Percentiles rank a stretch among this genome's conserved stretches.
phyloP scores from a whole-genome alignment of 2,329 filamentous ascomycete species.

The Penicillium hesseltinei region DNA sequence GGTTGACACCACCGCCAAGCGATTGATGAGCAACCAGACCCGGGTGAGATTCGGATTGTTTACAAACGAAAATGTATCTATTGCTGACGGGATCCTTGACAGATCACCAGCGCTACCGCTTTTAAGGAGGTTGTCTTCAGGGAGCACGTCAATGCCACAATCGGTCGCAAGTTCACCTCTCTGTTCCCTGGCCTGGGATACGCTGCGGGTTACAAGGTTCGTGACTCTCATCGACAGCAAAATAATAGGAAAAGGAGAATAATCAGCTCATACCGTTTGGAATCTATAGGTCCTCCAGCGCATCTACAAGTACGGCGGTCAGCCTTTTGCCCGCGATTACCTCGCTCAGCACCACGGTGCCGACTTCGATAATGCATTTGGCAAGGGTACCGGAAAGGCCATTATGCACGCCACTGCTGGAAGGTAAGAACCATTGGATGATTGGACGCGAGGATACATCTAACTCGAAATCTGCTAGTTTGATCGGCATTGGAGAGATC shows the following conservation, averaged over 20 bases:
- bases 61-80: background rate
- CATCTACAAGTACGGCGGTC: constrained; percentile 98
- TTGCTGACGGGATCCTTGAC: constrained; percentile 14
- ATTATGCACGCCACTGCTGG: constrained; percentile 97
- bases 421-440: constrained; percentile 54
- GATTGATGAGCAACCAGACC: constrained; percentile 96
- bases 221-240: constrained; percentile 13
- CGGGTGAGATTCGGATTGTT: constrained; percentile 51
- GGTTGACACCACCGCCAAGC: constrained; percentile 98
- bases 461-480: constrained; percentile 47
- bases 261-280: constrained; percentile 8
- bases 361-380: constrained; percentile 84
- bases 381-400: constrained; percentile 95
- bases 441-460: background rate
- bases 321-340: constrained; percentile 92
- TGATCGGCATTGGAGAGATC: constrained; percentile 97
- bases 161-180: constrained; percentile 80
- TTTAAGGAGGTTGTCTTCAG: constrained; percentile 94
- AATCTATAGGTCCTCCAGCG: constrained; percentile 72
- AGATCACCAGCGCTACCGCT: constrained; percentile 60
- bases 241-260: background rate
- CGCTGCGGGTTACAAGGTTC: constrained; percentile 91
- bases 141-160: constrained; percentile 71
- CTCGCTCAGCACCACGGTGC: constrained; percentile 74
- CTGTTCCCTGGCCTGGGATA: constrained; percentile 97